phyloP scores from a whole-genome alignment of 306 rosid genomes.

The Sicyos baderoa region DNA sequence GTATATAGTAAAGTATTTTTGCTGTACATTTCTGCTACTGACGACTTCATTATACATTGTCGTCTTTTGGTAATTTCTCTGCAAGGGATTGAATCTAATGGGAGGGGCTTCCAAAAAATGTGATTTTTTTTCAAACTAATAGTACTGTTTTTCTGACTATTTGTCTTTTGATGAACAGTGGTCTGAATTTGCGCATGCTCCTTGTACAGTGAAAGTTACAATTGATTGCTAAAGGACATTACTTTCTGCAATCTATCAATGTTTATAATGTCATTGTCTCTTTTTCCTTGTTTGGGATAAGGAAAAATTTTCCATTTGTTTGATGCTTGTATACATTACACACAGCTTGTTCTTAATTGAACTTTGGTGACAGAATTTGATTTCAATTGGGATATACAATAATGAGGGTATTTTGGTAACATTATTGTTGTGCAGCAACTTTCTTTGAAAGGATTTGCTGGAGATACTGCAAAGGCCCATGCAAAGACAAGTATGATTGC shows the following conservation, averaged over 20 bases:
- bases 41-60: conserved; percentile 20
- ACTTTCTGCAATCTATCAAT: background rate
- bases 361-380: background rate
- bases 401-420: background rate
- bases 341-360: background rate
- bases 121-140: conserved; percentile 35
- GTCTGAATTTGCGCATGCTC: conserved; percentile 50
- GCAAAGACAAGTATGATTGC: conserved; percentile 99
- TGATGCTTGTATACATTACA: background rate
- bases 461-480: conserved; percentile 98
- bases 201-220: conserved; percentile 38
- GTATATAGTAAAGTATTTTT: background rate
- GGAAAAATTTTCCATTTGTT: background rate
- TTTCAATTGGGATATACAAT: background rate
- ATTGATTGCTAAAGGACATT: conserved; percentile 34
- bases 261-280: conserved; percentile 23
- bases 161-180: conserved; percentile 29
- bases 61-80: conserved; percentile 11
- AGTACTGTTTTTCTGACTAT: conserved; percentile 24
- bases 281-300: too few relatives aligned
- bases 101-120: conserved; percentile 18
- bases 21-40: background rate
- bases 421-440: conserved; percentile 53
- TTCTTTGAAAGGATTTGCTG: conserved; percentile 90
- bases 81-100: background rate